Evolutionary conservation across 2,329 filamentous ascomycete genomes (phyloP).

Genomic region (Leptographium lundbergii): DNA sequence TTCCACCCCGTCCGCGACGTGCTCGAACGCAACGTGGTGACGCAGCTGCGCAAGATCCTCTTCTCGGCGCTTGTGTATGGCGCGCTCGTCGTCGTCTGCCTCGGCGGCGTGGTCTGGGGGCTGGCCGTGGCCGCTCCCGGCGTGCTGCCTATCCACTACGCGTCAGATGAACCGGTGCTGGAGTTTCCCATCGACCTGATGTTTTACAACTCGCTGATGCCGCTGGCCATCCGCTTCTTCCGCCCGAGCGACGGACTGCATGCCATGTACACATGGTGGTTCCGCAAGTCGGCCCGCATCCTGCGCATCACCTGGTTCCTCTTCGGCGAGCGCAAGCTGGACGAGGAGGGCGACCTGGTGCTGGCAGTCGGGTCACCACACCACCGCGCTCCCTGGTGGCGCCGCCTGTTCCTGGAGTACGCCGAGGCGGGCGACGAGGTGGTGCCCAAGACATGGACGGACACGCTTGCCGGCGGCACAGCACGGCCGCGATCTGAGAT

Average conservation of each 20-base stretch:
- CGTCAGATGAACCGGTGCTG: constrained; percentile 78
- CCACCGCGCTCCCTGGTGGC: constrained; percentile 24
- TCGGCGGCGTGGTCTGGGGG: constrained; percentile 95
- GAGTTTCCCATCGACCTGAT: constrained; percentile 91
- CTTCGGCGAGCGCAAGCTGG: constrained; percentile 67
- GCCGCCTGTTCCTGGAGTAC: constrained; percentile 30
- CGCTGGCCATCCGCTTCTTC: constrained; percentile 70
- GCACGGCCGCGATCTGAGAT: constrained; percentile 26
- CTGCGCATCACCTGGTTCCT: constrained; percentile 84
- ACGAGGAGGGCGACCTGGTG: constrained; percentile 65
- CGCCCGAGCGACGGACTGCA: constrained; percentile 77
- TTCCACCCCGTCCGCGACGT: constrained; percentile 97
- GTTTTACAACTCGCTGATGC: constrained; percentile 95
- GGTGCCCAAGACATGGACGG: constrained; percentile 43
- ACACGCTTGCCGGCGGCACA: constrained; percentile 36
- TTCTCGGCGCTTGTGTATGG: constrained; percentile 96
- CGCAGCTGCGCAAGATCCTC: constrained; percentile 87
- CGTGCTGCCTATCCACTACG: constrained; percentile 85
- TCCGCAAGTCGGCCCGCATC: constrained; percentile 67
- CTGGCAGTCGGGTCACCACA: constrained; percentile 24
- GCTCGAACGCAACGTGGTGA: constrained; percentile 80
- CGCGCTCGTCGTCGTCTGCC: constrained; percentile 78
- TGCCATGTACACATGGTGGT: constrained; percentile 91
- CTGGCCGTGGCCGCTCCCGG: constrained; percentile 53
- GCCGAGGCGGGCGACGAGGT: constrained; percentile 27